phyloP scores from a whole-genome alignment of 495 filamentous ascomycete genomes.

The Aspergillus bertholletiae region DNA sequence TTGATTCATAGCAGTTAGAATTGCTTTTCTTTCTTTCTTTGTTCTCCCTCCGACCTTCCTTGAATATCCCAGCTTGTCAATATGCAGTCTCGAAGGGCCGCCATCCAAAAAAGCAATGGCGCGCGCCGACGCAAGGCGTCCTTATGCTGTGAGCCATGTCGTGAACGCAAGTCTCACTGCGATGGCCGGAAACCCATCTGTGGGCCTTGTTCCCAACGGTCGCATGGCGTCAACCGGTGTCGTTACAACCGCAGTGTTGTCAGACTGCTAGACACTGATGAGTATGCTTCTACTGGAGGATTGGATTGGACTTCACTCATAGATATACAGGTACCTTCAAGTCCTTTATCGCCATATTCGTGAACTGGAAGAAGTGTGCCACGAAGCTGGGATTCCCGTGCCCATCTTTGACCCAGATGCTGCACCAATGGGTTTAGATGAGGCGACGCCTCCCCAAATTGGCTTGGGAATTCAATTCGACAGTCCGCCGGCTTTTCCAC shows the following conservation, averaged over 20 bases:
- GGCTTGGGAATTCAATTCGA: not conserved
- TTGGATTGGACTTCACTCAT: not conserved
- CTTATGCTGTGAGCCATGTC: constrained; percentile 38
- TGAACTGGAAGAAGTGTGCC: constrained; percentile 32
- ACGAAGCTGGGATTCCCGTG: constrained; percentile 25
- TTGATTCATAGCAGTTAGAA: not conserved
- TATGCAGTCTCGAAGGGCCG: not conserved
- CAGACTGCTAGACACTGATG: constrained; percentile 36
- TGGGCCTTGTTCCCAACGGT: constrained; percentile 35
- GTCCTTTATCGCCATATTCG: constrained; percentile 34
- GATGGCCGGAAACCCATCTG: constrained; percentile 45
- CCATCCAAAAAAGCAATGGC: not conserved
- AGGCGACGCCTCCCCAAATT: not conserved
- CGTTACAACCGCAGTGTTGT: constrained; percentile 32
- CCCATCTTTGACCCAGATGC: constrained; percentile 6
- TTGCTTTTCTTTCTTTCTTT: not conserved
- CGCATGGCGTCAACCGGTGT: constrained; percentile 31
- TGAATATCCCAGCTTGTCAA: not conserved
- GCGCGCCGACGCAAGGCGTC: constrained; percentile 25
- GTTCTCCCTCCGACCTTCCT: not conserved
- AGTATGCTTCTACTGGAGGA: constrained; percentile 7
- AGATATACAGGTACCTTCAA: constrained; percentile 28
- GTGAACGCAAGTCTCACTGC: constrained; percentile 39
- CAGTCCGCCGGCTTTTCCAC: not conserved
- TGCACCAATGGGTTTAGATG: constrained; percentile 1